phyloP scores from a whole-genome alignment of 345 rosid species.

The Lagerstroemia speciosa region DNA sequence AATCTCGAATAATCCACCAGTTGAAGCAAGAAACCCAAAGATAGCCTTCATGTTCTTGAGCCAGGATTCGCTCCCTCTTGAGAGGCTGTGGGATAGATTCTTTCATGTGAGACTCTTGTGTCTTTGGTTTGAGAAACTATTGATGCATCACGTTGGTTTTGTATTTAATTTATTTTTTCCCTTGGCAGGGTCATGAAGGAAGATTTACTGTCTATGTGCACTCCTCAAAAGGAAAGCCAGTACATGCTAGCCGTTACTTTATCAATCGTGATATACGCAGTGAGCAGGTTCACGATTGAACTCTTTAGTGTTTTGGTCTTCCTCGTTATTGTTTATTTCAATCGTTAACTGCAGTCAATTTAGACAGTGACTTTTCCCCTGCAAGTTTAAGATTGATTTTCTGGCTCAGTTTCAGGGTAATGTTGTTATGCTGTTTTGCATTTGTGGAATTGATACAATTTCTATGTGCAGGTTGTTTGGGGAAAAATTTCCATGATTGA shows the following conservation, averaged over 20 bases:
- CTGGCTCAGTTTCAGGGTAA: background rate
- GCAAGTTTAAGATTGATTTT: background rate
- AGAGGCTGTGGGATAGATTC: conserved; percentile 90
- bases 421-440: background rate
- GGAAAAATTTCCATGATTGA: conserved; percentile 97
- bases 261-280: conserved; percentile 63
- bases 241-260: conserved; percentile 70
- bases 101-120: conserved; percentile 41
- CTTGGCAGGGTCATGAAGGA: conserved; percentile 68
- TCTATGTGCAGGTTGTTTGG: conserved; percentile 64
- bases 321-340: background rate
- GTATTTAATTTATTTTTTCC: background rate
- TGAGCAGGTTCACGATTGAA: conserved; percentile 36
- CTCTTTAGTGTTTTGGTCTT: background rate
- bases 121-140: background rate
- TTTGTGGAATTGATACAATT: background rate
- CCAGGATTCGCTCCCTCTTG: conserved; percentile 81
- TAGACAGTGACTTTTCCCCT: background rate
- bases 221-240: conserved; percentile 62
- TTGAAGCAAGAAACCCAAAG: conserved; percentile 44
- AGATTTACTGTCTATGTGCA: conserved; percentile 73
- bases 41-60: conserved; percentile 90
- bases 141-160: background rate
- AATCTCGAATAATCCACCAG: conserved; percentile 47
- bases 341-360: too few relatives aligned